Evolutionary conservation across 2,329 filamentous ascomycete genomes (phyloP), one percentile per base, ranked within the genome.

Genomic region (Aphanocladium album): DNA sequence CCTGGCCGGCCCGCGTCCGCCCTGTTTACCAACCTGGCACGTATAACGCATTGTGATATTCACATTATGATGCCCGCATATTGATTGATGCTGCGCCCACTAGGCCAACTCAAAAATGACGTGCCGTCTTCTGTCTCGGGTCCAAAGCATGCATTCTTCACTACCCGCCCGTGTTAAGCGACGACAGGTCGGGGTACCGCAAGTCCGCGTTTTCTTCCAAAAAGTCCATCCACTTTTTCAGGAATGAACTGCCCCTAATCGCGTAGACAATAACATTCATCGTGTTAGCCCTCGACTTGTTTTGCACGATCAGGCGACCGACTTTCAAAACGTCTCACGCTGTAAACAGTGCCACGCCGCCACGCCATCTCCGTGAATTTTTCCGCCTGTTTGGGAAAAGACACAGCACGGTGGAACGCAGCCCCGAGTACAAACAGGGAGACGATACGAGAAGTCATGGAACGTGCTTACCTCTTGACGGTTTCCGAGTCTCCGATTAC

Each of bases 401-500:
- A 21, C 16, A 17, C 39, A n/a, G n/a, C 19, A 27, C 16, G 11
- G 25, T 45, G 53, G 16, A 39, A 49, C 41, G 45, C 19, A 27
- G 7, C 2, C 23, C n/a, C n/a, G n/a, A 30, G 37, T 5, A 33
- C 7, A 37, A 5, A 37, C 49, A 6, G 11, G n/a, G 5, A 7
- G 14, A 50, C 21, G 21, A 19, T 45, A 59, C 37, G 51, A 43
- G 60, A 57, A 54, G 37, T 60, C 45, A 62, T 41, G 54, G 25
- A 16, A 47, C 55, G 30, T 62, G 85, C 90, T 83, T 80, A 96
- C 90, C 84, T 87, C 74, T 88, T 87, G 60, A 96, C 90, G 3
- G 93, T 98, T 72, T 97, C 95, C 62, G 91, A 95, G 74, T 99
- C 95, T 49, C 93, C 95, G 68, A 97, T 89, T 19, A 99, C 83